phyloP scores from a whole-genome alignment of 192 early-diverging fungal species.

The Dimargaris verticillata region DNA sequence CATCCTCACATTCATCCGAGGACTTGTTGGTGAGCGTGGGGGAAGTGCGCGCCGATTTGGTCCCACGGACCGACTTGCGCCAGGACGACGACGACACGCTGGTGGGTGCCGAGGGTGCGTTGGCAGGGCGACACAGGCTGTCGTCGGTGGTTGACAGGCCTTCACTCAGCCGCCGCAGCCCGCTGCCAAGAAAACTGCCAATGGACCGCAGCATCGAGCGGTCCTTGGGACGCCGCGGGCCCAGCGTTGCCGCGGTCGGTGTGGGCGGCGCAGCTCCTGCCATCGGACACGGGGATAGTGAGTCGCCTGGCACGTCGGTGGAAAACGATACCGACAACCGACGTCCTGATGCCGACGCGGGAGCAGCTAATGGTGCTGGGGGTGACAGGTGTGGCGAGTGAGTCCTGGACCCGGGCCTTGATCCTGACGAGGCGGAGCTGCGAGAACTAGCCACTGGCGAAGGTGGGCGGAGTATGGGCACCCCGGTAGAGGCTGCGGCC shows the following conservation, averaged over 20 bases:
- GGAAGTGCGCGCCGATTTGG: conserved; percentile 3
- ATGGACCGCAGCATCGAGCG: conserved; percentile 5
- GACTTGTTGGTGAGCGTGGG: neutral
- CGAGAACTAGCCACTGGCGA: neutral
- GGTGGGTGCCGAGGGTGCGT: too few relatives aligned
- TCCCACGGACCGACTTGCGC: too few relatives aligned
- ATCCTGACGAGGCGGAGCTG: neutral
- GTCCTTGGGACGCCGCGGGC: neutral
- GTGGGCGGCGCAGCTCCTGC: neutral
- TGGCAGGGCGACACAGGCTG: too few relatives aligned
- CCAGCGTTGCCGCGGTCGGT: neutral
- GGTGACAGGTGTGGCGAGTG: neutral
- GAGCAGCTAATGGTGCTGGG: neutral
- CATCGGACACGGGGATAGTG: neutral
- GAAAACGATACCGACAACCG: neutral
- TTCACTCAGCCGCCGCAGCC: conserved; percentile 3
- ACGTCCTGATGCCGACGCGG: neutral
- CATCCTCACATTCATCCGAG: neutral
- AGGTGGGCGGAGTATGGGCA: neutral
- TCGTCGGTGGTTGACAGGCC: too few relatives aligned
- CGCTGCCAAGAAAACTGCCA: conserved; percentile 5
- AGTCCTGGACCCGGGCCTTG: neutral
- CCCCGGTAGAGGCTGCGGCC: neutral
- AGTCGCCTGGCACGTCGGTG: neutral
- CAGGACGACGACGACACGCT: too few relatives aligned